phyloP scores from a whole-genome alignment of 305 asterid species.

The Salvia sclarea region DNA sequence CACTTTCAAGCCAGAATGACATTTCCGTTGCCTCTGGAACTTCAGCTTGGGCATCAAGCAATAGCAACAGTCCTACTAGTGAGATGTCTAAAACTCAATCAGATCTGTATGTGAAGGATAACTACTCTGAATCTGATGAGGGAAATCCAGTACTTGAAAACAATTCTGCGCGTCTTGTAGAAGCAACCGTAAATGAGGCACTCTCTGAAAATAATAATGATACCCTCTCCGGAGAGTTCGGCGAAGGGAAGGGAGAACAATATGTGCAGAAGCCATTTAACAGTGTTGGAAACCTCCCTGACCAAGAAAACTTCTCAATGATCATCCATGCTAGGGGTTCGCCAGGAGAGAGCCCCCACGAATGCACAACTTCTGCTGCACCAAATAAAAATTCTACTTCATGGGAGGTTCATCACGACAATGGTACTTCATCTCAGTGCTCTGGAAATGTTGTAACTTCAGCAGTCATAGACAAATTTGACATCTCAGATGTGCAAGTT shows the following conservation, averaged over 20 bases:
- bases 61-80: constrained; percentile 36
- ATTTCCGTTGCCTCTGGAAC: constrained; percentile 39
- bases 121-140: constrained; percentile 28
- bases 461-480: constrained; percentile 19
- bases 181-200: constrained; percentile 39
- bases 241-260: constrained; percentile 33
- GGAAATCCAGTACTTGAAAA: constrained; percentile 34
- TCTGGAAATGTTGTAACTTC: constrained; percentile 40
- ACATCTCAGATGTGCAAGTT: constrained; percentile 35
- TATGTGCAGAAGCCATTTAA: constrained; percentile 10
- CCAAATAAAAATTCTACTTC: constrained; percentile 18
- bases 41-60: constrained; percentile 38
- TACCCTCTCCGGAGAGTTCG: constrained; percentile 33
- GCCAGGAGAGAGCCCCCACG: constrained; percentile 28
- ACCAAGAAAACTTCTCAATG: constrained; percentile 1
- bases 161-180: constrained; percentile 29
- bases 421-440: constrained; percentile 31
- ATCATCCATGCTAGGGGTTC: constrained; percentile 13
- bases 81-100: constrained; percentile 49
- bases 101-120: constrained; percentile 30
- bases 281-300: constrained; percentile 26
- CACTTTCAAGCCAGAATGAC: constrained; percentile 39
- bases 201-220: constrained; percentile 30
- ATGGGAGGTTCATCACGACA: constrained; percentile 19
- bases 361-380: constrained; percentile 29